Percentiles rank a stretch among this genome's conserved stretches.
Evolutionary conservation across 1,139 yeast species (phyloP).

Genomic region (Geotrichum klebahnii): DNA sequence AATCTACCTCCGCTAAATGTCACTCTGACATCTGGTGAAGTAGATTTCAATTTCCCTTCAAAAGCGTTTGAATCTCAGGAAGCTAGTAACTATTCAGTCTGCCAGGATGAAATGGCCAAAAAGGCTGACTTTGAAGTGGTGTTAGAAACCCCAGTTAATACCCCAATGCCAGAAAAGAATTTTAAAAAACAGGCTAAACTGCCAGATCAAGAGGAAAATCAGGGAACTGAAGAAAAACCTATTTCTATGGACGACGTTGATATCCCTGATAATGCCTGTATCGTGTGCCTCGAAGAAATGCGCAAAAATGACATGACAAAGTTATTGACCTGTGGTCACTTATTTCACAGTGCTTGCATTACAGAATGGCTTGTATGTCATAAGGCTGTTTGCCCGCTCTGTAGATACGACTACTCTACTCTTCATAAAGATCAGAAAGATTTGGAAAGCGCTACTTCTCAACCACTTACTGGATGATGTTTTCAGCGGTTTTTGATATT

Average conservation of each 20-base stretch:
- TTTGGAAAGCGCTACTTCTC: not conserved
- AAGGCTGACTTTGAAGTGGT: not conserved
- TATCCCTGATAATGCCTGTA: constrained; percentile 15
- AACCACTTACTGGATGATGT: not conserved
- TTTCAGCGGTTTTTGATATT: not conserved
- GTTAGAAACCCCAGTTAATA: not conserved
- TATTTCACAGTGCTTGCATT: constrained; percentile 16
- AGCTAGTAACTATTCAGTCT: not conserved
- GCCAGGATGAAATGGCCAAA: not conserved
- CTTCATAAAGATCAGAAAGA: constrained; percentile 3
- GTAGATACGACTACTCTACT: constrained; percentile 11
- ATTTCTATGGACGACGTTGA: not conserved
- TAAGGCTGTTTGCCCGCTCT: constrained; percentile 19
- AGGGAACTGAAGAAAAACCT: not conserved
- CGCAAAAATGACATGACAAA: constrained; percentile 2
- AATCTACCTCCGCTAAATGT: constrained; percentile 2
- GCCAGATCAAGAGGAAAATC: too few species aligned
- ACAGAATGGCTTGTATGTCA: constrained; percentile 15
- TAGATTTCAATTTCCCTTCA: constrained; percentile 14
- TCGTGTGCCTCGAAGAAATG: constrained; percentile 15
- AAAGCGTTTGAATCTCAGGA: constrained; percentile 2
- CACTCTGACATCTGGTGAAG: constrained; percentile 8
- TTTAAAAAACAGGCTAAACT: too few species aligned
- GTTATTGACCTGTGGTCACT: constrained; percentile 11
- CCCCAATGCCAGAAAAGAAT: not conserved